phyloP scores from a whole-genome alignment of 768 basidiomycete species.

The Termitomyces sp. region DNA sequence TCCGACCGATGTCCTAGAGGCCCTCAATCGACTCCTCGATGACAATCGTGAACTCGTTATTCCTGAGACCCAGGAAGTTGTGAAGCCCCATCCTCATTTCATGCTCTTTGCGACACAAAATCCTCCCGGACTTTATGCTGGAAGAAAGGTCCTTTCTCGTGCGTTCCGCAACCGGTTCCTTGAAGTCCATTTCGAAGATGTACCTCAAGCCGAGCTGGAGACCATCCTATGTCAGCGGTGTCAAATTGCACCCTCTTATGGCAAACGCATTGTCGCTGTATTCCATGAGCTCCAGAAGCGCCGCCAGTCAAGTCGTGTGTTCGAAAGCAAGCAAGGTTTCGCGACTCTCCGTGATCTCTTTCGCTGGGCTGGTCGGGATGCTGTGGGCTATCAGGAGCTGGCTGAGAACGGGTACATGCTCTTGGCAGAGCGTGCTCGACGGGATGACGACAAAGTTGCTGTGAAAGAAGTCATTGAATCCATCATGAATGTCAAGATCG shows the following conservation, averaged over 20 bases:
- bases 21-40: conserved; percentile 92
- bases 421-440: conserved; percentile 85
- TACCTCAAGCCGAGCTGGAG: conserved; percentile 91
- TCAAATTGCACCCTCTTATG: conserved; percentile 91
- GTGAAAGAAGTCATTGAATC: conserved; percentile 93
- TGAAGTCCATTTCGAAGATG: conserved; percentile 96
- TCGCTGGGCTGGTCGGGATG: conserved; percentile 93
- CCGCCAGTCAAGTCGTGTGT: conserved; percentile 86
- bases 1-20: conserved; percentile 96
- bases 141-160: conserved; percentile 90
- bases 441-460: conserved; percentile 78
- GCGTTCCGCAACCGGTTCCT: conserved; percentile 97
- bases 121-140: conserved; percentile 93
- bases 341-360: conserved; percentile 96
- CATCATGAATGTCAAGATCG: conserved; percentile 83
- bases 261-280: conserved; percentile 84
- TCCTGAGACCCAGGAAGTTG: conserved; percentile 93
- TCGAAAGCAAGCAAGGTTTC: conserved; percentile 97
- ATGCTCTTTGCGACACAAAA: conserved; percentile 99
- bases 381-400: conserved; percentile 86
- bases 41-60: conserved; percentile 96
- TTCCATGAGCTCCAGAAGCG: conserved; percentile 93
- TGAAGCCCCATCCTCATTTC: conserved; percentile 92
- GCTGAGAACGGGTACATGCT: conserved; percentile 98
- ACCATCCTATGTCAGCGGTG: conserved; percentile 92